Conservation (phyloP, 495 filamentous ascomycete species). For the Acidiella bohemica region DNA sequence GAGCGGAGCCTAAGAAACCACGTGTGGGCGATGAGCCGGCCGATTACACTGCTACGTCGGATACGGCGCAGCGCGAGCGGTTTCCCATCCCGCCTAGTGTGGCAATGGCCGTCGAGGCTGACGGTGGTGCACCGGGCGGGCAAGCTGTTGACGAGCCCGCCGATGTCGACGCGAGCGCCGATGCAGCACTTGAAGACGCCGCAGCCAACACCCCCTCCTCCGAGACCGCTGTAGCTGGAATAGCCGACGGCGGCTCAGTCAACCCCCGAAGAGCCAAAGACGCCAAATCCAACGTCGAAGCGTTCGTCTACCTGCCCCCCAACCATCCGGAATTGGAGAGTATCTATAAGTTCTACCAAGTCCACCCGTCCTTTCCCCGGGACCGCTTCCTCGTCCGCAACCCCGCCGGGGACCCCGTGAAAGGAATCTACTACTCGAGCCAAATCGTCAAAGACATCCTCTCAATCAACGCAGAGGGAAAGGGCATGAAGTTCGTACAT, state of each 20-base stretch:
- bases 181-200: constrained; percentile 14
- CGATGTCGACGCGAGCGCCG: constrained; percentile 4
- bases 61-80: constrained; percentile 3
- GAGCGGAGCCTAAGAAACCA: constrained; percentile 11
- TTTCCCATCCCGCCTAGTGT: constrained; percentile 27
- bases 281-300: constrained; percentile 50
- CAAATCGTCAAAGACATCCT: constrained; percentile 74
- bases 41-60: background rate
- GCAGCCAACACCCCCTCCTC: constrained; percentile 13
- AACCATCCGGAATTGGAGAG: constrained; percentile 58
- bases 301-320: constrained; percentile 72
- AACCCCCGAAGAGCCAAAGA: constrained; percentile 7
- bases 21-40: constrained; percentile 5
- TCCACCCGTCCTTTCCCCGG: constrained; percentile 68
- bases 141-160: constrained; percentile 3
- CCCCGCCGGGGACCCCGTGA: constrained; percentile 61
- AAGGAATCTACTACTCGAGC: constrained; percentile 91
- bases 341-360: constrained; percentile 69
- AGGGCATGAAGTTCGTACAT: constrained; percentile 88
- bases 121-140: constrained; percentile 21
- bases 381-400: constrained; percentile 95
- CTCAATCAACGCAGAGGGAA: constrained; percentile 57
- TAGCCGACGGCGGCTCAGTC: background rate
- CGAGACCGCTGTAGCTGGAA: background rate
- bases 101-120: constrained; percentile 21